Conservation (phyloP, 2,329 filamentous ascomycete species). For the Colletotrichum zoysiae region DNA sequence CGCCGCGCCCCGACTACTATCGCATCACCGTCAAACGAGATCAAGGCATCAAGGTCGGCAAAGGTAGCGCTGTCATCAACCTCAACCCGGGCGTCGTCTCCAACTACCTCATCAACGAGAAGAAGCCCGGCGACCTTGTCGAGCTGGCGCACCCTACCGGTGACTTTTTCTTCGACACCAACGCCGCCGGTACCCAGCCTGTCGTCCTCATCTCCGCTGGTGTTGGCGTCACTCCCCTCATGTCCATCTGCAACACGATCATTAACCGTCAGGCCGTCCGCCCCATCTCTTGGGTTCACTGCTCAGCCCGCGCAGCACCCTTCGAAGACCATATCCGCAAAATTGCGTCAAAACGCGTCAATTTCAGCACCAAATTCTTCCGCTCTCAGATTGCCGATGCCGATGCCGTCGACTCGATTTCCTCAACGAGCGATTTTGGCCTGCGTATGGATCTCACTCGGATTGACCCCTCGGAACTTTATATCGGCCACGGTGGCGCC, state of each 20-base stretch:
- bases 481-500: slow-evolving; percentile 58
- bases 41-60: slow-evolving; percentile 56
- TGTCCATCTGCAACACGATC: slow-evolving; percentile 71
- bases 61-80: slow-evolving; percentile 58
- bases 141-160: slow-evolving; percentile 76
- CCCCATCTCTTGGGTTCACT: slow-evolving; percentile 71
- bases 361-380: slow-evolving; percentile 60
- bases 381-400: slow-evolving; percentile 60
- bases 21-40: slow-evolving; percentile 80
- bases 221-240: slow-evolving; percentile 70
- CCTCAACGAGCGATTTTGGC: slow-evolving; percentile 56
- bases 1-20: slow-evolving; percentile 71
- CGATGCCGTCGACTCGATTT: slow-evolving; percentile 57
- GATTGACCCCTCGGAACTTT: slow-evolving; percentile 59
- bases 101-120: slow-evolving; percentile 74
- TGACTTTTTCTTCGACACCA: slow-evolving; percentile 68
- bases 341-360: slow-evolving; percentile 55
- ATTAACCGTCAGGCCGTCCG: slow-evolving; percentile 59
- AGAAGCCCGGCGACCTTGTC: slow-evolving; percentile 71
- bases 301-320: slow-evolving; percentile 60
- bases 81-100: slow-evolving; percentile 75
- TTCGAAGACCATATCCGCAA: slow-evolving; percentile 66
- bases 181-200: slow-evolving; percentile 56
- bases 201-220: slow-evolving; percentile 73
- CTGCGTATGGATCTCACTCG: slow-evolving; percentile 61